A percentile compares a stretch with the other conserved stretches of the same genome.
phyloP scores from a whole-genome alignment of 129 eudicot genomes.

The Logfia minima region DNA sequence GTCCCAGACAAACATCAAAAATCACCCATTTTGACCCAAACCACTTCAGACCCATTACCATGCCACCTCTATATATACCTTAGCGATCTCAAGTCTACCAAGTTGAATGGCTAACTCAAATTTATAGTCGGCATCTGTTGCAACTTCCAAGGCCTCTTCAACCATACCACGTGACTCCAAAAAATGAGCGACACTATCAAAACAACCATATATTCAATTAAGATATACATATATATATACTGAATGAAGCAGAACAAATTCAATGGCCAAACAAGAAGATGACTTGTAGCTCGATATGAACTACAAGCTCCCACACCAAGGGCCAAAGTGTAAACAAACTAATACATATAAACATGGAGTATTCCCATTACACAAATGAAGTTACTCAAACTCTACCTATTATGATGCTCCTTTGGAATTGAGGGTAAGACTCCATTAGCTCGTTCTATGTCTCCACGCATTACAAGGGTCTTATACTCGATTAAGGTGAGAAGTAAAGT shows the following conservation, averaged over 20 bases:
- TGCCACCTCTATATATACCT: slow-evolving; percentile 38
- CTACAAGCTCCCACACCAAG: slow-evolving; percentile 4
- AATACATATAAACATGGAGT: not conserved
- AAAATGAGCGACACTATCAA: slow-evolving; percentile 81
- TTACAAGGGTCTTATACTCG: slow-evolving; percentile 91
- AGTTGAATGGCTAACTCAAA: slow-evolving; percentile 89
- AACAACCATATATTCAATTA: not conserved
- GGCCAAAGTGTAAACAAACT: slow-evolving; percentile 3
- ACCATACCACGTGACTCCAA: slow-evolving; percentile 90
- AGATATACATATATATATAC: not conserved
- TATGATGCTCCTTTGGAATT: slow-evolving; percentile 83
- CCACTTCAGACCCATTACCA: not conserved
- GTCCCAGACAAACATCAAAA: not conserved
- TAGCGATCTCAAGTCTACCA: slow-evolving; percentile 75
- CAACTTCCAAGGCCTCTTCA: slow-evolving; percentile 88
- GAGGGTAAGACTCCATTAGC: slow-evolving; percentile 76
- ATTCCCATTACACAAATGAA: not conserved
- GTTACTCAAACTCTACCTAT: slow-evolving; percentile 44
- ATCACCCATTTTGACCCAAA: not conserved
- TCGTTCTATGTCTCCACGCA: slow-evolving; percentile 94
- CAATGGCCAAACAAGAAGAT: slow-evolving; percentile 1
- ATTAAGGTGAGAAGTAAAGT: slow-evolving; percentile 82
- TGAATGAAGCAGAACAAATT: not conserved
- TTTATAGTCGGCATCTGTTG: slow-evolving; percentile 85
- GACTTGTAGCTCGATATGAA: not conserved